Base-by-base conservation (phyloP, 108 stramenopile genomes). In the Seminavis robusta region DNA sequence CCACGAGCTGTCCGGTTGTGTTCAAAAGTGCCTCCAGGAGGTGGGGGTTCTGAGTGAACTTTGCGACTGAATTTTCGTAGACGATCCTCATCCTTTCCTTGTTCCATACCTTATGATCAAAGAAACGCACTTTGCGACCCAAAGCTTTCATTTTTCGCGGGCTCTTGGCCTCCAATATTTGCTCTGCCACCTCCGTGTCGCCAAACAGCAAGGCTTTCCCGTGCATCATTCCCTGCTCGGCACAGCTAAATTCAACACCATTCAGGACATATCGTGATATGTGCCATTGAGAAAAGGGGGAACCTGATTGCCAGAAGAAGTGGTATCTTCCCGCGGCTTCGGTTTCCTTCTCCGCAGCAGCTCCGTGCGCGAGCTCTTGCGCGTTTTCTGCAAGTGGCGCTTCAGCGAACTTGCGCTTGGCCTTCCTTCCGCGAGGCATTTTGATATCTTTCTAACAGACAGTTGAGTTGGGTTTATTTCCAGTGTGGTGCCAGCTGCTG, bases 191-290 rank as follows among this genome's bases (percentile, higher is more conserved):
- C 7, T 49, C 29, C 4, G 7, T 5, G 6, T 49, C 48, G 7
- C 24, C 6, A 15, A 49, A 49, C 24, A 49, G 27, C 8, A 30
- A 8, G 5, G 48, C 48, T 24, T 49, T 49, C 4, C 48, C 25
- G 15, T 29, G 48, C 48, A 49, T 49, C 29, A 49, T 49, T 29
- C 48, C 29, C 27, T 49, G 25, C 27, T 49, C 48, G 5, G 48
- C 25, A 49, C 25, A 49, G 15, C 17, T 21, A n/a, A 21, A 43
- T 15, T 43, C 10, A n/a, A 11, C 6, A 4, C 42, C 42, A 15
- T 43, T 21, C 10, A 43, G 42, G 15, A n/a, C n/a, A 15, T 43
- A 43, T 6, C 4, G 15, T 16, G 10, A 6, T 15, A 21, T n/a
- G 42, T 43, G 42, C 42, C 42, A 43, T 21, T 43, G 42, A 6